Evolutionary conservation across 768 basidiomycete species (phyloP).

Genomic region (Jaapia argillacea): DNA sequence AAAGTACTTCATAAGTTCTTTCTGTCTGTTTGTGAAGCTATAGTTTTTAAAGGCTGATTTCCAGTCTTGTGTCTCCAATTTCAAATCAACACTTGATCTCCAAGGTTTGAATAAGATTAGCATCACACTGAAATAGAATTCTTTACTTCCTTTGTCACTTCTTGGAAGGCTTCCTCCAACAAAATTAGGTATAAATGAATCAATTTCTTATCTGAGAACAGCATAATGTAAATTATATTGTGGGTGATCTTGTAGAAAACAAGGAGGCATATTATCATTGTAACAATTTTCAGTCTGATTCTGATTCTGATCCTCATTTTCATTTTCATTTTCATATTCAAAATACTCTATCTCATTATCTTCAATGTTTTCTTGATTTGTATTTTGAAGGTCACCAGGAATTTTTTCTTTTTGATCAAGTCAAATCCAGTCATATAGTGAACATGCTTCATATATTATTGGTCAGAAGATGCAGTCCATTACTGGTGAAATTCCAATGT

Average conservation of each 20-base stretch:
- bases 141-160: slow-evolving; percentile 18
- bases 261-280: neutral
- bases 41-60: slow-evolving; percentile 10
- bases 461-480: slow-evolving; percentile 11
- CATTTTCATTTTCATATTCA: slow-evolving; percentile 10
- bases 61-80: slow-evolving; percentile 10
- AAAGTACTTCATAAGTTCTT: slow-evolving; percentile 15
- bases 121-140: slow-evolving; percentile 24
- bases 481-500: slow-evolving; percentile 8
- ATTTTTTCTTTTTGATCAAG: slow-evolving; percentile 1
- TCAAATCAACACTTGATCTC: slow-evolving; percentile 14
- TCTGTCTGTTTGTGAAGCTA: slow-evolving; percentile 8
- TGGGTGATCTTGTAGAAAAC: slow-evolving; percentile 11
- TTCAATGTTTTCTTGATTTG: slow-evolving; percentile 13
- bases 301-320: neutral
- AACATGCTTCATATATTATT: slow-evolving; percentile 4
- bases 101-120: slow-evolving; percentile 20
- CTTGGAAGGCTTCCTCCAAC: slow-evolving; percentile 14
- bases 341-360: slow-evolving; percentile 25
- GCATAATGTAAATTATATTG: neutral
- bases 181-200: slow-evolving; percentile 10
- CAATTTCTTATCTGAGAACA: neutral
- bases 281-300: slow-evolving; percentile 1
- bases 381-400: neutral
- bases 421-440: slow-evolving; percentile 15